Evolutionary conservation across 257 asterid genomes (phyloP), one percentile per base, ranked within the genome.

Genomic region (Forsythia suspensa): DNA sequence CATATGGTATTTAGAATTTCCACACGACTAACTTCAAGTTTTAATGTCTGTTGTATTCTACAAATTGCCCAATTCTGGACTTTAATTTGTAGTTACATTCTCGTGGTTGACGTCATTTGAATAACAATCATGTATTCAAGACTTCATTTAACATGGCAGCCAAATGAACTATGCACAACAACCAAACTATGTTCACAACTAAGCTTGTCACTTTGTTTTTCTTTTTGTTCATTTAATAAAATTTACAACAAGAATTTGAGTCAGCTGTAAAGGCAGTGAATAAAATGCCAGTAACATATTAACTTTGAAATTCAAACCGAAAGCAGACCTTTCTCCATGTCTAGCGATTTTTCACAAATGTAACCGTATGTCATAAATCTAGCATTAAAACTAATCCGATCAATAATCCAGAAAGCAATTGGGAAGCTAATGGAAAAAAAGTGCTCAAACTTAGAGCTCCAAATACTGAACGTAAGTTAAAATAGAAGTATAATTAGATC

Each of bases 361-460:
- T 34, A 41, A 52, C 40, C 72, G 63, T 37, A 72, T 29, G n/a
- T 34, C 18, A 71, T 63, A 18, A 65, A 43, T 42, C 39, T 4
- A 18, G 24, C 46, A 41, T 71, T 4, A 6, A 71, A n/a, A 37
- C 40, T 71, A 55, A 79, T 71, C 44, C 9, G 72, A 65, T 77
- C 67, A 52, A 72, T 65, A 75, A 57, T 79, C 77, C 7, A 61
- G 71, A n/a, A 70, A 77, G 41, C 66, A 38, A 43, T 46, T n/a
- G 55, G 55, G 18, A 43, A 70, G 48, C 77, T 69, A 8, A 37
- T 15, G n/a, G n/a, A n/a, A 37, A 48, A 36, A 68, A 68, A 37
- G 21, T 44, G 21, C 12, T 70, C 20, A 1, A 70, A 13, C 10
- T 34, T 70, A 39, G 29, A 70, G 20, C 38, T 42, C 73, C 16